A percentile compares a stretch with the other conserved stretches of the same genome.
These are phyloP conservation scores for Nephelium lappaceum DNA, from an alignment of 345 rosid genomes.

Conservation along the genomic window DNA sequence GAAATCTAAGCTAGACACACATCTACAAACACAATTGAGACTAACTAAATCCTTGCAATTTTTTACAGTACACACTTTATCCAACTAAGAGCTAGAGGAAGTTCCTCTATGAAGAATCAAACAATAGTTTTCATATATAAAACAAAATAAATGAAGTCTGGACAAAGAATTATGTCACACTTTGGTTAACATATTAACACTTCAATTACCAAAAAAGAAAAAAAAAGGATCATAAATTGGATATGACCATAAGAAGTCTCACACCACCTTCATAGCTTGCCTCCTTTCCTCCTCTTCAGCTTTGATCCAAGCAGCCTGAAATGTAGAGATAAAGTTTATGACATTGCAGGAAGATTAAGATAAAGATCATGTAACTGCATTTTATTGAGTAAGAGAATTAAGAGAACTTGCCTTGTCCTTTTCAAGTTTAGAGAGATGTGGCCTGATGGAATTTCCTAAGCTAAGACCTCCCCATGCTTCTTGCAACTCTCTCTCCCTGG, in stretches of 20 bases:
- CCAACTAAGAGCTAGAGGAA: neutral
- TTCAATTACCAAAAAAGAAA: neutral
- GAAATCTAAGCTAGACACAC: too few species aligned
- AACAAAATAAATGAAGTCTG: neutral
- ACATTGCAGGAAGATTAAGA: neutral
- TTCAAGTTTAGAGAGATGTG: conserved; percentile 78
- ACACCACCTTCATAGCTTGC: conserved; percentile 27
- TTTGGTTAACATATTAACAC: neutral
- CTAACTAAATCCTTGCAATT: too few species aligned
- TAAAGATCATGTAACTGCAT: neutral
- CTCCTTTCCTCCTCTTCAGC: conserved; percentile 85
- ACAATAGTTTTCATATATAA: neutral
- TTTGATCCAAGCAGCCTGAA: conserved; percentile 84
- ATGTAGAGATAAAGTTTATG: conserved; percentile 5
- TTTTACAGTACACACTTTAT: too few species aligned
- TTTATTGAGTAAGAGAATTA: neutral
- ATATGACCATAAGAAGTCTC: neutral
- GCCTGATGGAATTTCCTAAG: conserved; percentile 70
- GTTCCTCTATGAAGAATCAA: neutral
- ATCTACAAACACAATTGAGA: too few species aligned
- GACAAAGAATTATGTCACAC: neutral
- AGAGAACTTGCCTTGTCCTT: conserved; percentile 67
- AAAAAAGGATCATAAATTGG: too few species aligned
- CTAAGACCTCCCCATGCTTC: conserved; percentile 93
- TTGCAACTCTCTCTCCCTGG: conserved; percentile 76